phyloP scores from a whole-genome alignment of 1,284 basidiomycete genomes.

The Cryptococcus sp. region DNA sequence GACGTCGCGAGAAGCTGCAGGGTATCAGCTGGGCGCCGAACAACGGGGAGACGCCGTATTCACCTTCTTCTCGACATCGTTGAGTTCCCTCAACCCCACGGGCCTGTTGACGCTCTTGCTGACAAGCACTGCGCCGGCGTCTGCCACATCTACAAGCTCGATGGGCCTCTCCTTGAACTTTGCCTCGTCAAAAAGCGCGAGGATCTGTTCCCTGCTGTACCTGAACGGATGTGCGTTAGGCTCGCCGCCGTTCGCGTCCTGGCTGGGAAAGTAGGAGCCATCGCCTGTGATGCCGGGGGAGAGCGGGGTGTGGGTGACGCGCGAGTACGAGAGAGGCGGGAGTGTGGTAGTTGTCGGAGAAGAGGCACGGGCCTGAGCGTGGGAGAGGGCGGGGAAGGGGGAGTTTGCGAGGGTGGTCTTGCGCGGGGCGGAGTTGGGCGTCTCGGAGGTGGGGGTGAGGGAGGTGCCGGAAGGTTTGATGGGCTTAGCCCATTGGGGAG shows the following conservation, averaged over 20 bases:
- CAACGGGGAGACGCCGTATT: constrained; percentile 22
- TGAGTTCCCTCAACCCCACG: constrained; percentile 70
- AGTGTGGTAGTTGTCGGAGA: constrained; percentile 32
- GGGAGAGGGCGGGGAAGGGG: constrained; percentile 45
- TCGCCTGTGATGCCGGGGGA: constrained; percentile 50
- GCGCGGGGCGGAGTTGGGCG: constrained; percentile 24
- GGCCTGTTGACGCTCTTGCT: constrained; percentile 69
- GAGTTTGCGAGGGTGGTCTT: constrained; percentile 25
- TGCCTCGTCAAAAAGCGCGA: constrained; percentile 77
- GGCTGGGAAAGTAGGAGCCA: constrained; percentile 58
- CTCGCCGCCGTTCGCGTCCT: constrained; percentile 44
- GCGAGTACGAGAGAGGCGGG: constrained; percentile 63
- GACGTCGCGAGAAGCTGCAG: constrained; percentile 36
- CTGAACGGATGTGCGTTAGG: constrained; percentile 62
- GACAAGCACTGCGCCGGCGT: constrained; percentile 79
- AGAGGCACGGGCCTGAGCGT: constrained; percentile 18
- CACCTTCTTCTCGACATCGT: constrained; percentile 84
- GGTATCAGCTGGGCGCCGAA: background rate
- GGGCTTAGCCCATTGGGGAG: constrained; percentile 49
- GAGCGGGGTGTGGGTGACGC: constrained; percentile 43
- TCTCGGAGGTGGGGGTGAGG: constrained; percentile 27
- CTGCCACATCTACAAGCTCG: constrained; percentile 60
- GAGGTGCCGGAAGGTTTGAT: constrained; percentile 46
- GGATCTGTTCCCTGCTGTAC: constrained; percentile 79
- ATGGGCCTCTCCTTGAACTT: constrained; percentile 69